Percentiles rank a stretch among this genome's conserved stretches.
Evolutionary conservation across 2,329 filamentous ascomycete genomes (phyloP).

Genomic region (Colletotrichum godetiae): DNA sequence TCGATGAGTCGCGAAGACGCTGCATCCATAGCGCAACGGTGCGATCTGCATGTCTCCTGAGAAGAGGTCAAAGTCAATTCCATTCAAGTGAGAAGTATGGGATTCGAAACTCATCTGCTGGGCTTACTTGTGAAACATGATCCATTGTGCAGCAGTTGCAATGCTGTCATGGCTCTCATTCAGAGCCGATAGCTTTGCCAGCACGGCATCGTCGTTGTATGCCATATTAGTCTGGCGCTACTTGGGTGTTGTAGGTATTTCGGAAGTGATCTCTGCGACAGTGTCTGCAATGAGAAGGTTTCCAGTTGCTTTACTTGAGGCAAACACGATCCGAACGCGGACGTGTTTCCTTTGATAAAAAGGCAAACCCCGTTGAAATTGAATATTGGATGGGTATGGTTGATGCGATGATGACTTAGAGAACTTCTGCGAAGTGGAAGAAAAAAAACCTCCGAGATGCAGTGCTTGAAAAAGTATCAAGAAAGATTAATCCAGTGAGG

Average conservation of each 20-base stretch:
- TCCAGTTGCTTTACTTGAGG: not conserved
- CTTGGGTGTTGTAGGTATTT: not conserved
- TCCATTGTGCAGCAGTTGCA: slow-evolving; percentile 96
- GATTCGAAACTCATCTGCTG: not conserved
- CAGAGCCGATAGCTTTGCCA: slow-evolving; percentile 92
- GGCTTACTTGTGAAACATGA: slow-evolving; percentile 85
- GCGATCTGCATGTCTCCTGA: slow-evolving; percentile 88
- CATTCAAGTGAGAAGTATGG: not conserved
- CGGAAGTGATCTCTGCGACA: not conserved
- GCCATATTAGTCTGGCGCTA: slow-evolving; percentile 69
- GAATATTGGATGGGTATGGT: not conserved
- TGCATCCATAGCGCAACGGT: slow-evolving; percentile 94
- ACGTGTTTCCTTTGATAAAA: not conserved
- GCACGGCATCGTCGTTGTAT: slow-evolving; percentile 94
- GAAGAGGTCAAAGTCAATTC: slow-evolving; percentile 21
- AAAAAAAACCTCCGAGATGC: not conserved
- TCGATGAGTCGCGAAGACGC: slow-evolving; percentile 86
- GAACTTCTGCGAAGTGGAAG: slow-evolving; percentile 5
- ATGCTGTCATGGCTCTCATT: slow-evolving; percentile 99
- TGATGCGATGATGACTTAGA: slow-evolving; percentile 8
- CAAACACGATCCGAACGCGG: not conserved
- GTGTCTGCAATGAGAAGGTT: not conserved
- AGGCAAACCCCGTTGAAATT: not conserved
- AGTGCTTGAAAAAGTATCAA: not conserved
- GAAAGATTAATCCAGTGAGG: slow-evolving; percentile 1